phyloP scores from a whole-genome alignment of 2,329 filamentous ascomycete species.

The Claviceps maximensis region DNA sequence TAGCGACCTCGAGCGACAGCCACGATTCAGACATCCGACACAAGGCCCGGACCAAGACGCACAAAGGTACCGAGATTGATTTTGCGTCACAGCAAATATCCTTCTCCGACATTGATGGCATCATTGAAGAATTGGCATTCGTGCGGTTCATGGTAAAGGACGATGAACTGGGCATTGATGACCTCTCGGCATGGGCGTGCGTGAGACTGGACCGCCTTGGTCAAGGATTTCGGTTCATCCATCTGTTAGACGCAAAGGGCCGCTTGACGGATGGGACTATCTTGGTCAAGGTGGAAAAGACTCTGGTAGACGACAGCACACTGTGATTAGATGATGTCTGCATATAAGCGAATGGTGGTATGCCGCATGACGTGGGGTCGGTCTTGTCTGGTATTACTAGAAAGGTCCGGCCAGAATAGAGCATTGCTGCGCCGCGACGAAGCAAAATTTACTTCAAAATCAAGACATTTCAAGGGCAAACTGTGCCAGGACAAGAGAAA shows the following conservation, averaged over 20 bases:
- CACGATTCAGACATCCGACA: constrained; percentile 31
- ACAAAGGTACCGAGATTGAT: constrained; percentile 48
- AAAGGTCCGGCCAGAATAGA: no score
- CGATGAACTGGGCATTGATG: constrained; percentile 66
- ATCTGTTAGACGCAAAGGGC: constrained; percentile 58
- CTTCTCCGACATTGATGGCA: constrained; percentile 40
- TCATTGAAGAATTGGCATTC: constrained; percentile 60
- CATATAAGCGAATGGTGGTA: no score
- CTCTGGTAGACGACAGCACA: constrained; percentile 16
- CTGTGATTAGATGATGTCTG: no score
- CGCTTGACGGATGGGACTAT: constrained; percentile 53
- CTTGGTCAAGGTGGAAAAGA: constrained; percentile 61
- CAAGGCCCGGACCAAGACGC: constrained; percentile 46
- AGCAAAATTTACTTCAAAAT: no score
- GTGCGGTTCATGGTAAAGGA: constrained; percentile 78
- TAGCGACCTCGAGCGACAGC: constrained; percentile 23
- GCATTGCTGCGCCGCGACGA: no score
- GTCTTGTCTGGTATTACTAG: no score
- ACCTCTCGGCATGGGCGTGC: constrained; percentile 77
- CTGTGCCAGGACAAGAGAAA: no score
- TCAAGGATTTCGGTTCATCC: constrained; percentile 64
- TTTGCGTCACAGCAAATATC: constrained; percentile 44
- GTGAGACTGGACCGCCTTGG: constrained; percentile 71
- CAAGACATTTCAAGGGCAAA: no score
- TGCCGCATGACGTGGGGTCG: background rate